phyloP scores from a whole-genome alignment of 2,329 filamentous ascomycete species.

The Claviceps citrina region DNA sequence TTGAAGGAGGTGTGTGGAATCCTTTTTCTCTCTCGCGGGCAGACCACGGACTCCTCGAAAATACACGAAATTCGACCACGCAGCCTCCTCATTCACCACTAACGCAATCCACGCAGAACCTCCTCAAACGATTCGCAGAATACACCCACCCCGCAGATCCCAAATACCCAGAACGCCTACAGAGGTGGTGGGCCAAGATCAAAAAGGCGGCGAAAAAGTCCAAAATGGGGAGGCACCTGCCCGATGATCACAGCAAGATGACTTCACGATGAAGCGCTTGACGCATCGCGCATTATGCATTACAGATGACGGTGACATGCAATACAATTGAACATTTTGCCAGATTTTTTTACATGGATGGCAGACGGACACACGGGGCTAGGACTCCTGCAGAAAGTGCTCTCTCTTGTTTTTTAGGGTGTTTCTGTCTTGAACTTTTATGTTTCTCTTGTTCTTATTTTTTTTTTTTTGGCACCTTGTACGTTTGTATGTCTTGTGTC shows the following conservation, averaged over 20 bases:
- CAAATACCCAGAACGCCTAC: slow-evolving; percentile 15
- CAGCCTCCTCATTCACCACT: too few relatives aligned
- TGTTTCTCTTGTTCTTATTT: not conserved
- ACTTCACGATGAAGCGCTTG: slow-evolving; percentile 7
- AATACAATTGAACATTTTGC: too few relatives aligned
- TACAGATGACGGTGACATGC: slow-evolving; percentile 4
- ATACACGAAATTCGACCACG: too few relatives aligned
- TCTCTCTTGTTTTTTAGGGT: too few relatives aligned
- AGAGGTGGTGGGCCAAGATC: slow-evolving; percentile 21
- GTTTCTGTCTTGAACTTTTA: too few relatives aligned
- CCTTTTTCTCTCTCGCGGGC: not conserved
- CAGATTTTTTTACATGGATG: too few relatives aligned
- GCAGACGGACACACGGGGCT: not conserved
- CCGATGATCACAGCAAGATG: slow-evolving; percentile 20
- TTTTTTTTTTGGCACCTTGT: not conserved
- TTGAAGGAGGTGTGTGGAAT: slow-evolving; percentile 17
- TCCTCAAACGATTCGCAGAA: slow-evolving; percentile 15
- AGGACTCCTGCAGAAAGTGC: not conserved
- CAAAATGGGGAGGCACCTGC: slow-evolving; percentile 19
- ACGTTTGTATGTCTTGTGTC: too few relatives aligned
- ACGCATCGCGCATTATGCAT: not conserved
- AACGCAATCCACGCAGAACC: slow-evolving; percentile 17
- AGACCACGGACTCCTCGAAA: too few relatives aligned
- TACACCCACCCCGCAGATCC: slow-evolving; percentile 16
- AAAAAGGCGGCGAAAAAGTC: slow-evolving; percentile 21